Base-by-base conservation (phyloP, 2,329 filamentous ascomycete genomes). In the Hawksworthiomyces lignivorus region DNA sequence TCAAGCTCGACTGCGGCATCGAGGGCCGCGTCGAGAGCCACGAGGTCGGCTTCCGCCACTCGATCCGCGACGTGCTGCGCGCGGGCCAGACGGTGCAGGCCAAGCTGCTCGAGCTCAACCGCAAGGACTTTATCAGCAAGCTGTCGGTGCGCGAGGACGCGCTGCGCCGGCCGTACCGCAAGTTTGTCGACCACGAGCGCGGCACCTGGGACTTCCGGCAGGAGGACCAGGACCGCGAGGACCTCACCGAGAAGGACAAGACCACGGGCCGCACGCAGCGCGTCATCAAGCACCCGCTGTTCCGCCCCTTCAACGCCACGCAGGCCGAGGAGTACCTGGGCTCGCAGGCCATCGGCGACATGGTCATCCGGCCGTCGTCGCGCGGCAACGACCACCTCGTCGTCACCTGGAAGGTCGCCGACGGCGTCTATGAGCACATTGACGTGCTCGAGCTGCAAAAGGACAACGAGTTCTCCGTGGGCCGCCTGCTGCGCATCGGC, bases 401-500 rank as follows among this genome's bases (percentile, higher is more conserved):
- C 7, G 80, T 98, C 35, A 98, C 92, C 1, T 98, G 92, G 92
- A 98, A 98, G 69, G 89, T 98, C 12, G 84, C 87, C 2, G 88
- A 97, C 59, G 84, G 84, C 46, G 81, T 97, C n/a, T 98, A 89
- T 61, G 89, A 98, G 64, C 92, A 98, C 62, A 87, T 98, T 50
- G 92, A 98, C 62, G 90, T 98, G 26, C 74, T 98, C 29, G 92
- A 98, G 65, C 73, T 98, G 56, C 87, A 94, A 62, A 98, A 98
- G 65, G 87, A 95, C 49, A 97, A 88, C 48, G 90, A 97, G 60
- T 97, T 96, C 60, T 89, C 88, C 0, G 83, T 97, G 4, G 92
- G 92, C 48, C 83, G 82, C 53, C 81, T 83, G 31, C 73, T 98
- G 41, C 85, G 86, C 50, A 86, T 98, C 41, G 84, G 81, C 26